A percentile compares a stretch with the other conserved stretches of the same genome.
These are phyloP conservation scores for Senna siamea DNA, from an alignment of 306 rosid species.

Conservation along the genomic window DNA sequence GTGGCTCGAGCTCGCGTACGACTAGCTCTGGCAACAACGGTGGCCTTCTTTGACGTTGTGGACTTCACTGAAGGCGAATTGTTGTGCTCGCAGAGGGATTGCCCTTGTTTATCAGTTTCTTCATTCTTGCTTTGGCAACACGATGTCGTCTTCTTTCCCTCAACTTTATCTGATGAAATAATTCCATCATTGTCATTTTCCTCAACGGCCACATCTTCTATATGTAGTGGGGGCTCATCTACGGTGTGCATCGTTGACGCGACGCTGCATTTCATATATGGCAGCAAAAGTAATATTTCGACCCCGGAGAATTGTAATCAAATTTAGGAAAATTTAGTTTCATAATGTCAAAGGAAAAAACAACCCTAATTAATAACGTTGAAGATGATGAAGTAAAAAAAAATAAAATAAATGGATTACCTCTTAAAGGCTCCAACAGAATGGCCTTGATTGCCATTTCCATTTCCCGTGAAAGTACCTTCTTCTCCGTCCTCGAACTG, in stretches of 20 bases:
- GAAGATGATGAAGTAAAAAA: not conserved
- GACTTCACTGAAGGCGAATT: constrained; percentile 31
- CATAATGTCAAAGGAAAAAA: not conserved
- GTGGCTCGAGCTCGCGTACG: constrained; percentile 25
- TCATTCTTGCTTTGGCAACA: constrained; percentile 47
- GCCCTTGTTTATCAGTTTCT: constrained; percentile 37
- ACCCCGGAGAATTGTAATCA: not conserved
- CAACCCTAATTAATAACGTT: constrained; percentile 60
- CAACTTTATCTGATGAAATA: not conserved
- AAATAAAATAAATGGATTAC: constrained; percentile 46
- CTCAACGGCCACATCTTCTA: not conserved
- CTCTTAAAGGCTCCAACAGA: constrained; percentile 63
- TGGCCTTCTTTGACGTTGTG: no score
- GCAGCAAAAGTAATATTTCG: no score
- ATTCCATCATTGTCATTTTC: constrained; percentile 31
- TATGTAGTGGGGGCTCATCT: not conserved
- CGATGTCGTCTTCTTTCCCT: not conserved
- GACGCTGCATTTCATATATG: constrained; percentile 46
- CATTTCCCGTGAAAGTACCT: constrained; percentile 44
- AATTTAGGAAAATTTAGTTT: constrained; percentile 29
- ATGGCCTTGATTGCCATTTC: constrained; percentile 43
- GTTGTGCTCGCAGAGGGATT: constrained; percentile 49
- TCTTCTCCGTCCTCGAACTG: constrained; percentile 49
- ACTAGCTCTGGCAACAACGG: constrained; percentile 8
- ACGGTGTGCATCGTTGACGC: constrained; percentile 55